These are phyloP conservation scores for Diaporthe sp. DNA, from an alignment of 2,329 filamentous ascomycete genomes.

Conservation along the genomic window DNA sequence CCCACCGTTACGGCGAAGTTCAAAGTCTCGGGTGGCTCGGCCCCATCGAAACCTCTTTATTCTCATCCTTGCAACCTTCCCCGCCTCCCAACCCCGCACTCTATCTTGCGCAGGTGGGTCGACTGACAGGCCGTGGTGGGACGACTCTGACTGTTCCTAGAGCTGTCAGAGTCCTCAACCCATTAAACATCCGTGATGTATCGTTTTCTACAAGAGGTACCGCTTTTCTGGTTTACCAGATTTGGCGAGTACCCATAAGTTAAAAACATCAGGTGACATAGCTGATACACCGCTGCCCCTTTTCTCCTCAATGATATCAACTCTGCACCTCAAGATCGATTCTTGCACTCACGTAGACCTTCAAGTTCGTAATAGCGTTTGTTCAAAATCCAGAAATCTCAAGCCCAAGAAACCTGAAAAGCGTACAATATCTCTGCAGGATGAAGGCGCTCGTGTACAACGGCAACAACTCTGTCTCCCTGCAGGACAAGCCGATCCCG, in stretches of 20 bases:
- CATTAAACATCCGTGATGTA: neutral
- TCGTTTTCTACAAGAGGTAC: neutral
- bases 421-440: constrained; percentile 29
- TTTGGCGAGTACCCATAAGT: neutral
- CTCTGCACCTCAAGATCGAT: neutral
- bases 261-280: neutral
- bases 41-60: neutral
- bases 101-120: neutral
- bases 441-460: constrained; percentile 64
- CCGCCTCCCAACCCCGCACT: neutral
- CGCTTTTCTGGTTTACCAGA: neutral
- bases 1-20: no score
- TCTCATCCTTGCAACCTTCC: neutral
- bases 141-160: neutral
- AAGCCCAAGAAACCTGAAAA: neutral
- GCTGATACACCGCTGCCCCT: neutral
- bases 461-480: constrained; percentile 48
- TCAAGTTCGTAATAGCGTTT: neutral
- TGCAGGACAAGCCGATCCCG: constrained; percentile 58
- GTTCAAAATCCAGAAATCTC: neutral
- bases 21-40: no score
- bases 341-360: neutral
- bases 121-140: neutral
- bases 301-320: neutral
- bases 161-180: neutral